phyloP scores from a whole-genome alignment of 1,139 yeast species.

The Candida albicans region DNA sequence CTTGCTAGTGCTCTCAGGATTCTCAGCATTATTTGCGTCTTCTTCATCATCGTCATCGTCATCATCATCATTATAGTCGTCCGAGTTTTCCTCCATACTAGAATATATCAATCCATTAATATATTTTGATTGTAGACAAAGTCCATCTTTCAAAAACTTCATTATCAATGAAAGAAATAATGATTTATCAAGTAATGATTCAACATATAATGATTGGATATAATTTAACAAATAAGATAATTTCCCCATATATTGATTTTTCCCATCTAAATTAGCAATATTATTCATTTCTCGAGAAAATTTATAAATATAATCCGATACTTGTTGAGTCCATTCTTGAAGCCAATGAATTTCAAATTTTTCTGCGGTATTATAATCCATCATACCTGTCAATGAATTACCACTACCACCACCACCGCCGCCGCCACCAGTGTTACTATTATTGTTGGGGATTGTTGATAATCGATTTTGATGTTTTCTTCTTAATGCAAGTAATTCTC shows the following conservation, averaged over 20 bases:
- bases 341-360: slow-evolving; percentile 62
- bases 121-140: slow-evolving; percentile 41
- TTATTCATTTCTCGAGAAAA: slow-evolving; percentile 41
- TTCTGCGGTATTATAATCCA: slow-evolving; percentile 18
- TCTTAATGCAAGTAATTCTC: slow-evolving; percentile 70
- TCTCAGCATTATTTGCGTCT: slow-evolving; percentile 6
- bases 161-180: slow-evolving; percentile 64
- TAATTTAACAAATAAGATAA: slow-evolving; percentile 62
- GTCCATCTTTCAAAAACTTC: slow-evolving; percentile 52
- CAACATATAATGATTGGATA: slow-evolving; percentile 63
- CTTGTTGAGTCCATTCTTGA: slow-evolving; percentile 87
- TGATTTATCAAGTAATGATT: slow-evolving; percentile 62
- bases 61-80: slow-evolving; percentile 16
- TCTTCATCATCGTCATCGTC: slow-evolving; percentile 11
- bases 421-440: not conserved
- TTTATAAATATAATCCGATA: slow-evolving; percentile 58
- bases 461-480: slow-evolving; percentile 41
- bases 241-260: slow-evolving; percentile 49
- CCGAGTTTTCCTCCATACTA: not conserved
- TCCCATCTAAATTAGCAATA: slow-evolving; percentile 29
- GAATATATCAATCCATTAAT: slow-evolving; percentile 20
- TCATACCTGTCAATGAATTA: not conserved
- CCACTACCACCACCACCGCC: not conserved
- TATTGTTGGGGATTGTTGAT: slow-evolving; percentile 3
- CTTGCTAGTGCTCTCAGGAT: not conserved